These are phyloP conservation scores for Triticum aestivum DNA, from an alignment of 176 grass and related monocot species.

Conservation along the genomic window IWGSC_CS_RefSeq_v2.1 NC_057799.1:28717548-28718047, in stretches of 20 bases:
- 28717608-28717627: neutral
- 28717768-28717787: conserved; percentile 83
- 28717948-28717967: conserved; percentile 64
- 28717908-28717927: conserved; percentile 46
- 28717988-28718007: conserved; percentile 97
- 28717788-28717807: conserved; percentile 81
- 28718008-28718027: conserved; percentile 89
- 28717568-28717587: conserved; percentile 88
- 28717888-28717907: conserved; percentile 42
- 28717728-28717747: conserved; percentile 87
- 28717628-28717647: neutral
- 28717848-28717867: neutral
- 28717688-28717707: conserved; percentile 80
- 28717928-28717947: conserved; percentile 56
- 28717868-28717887: neutral
- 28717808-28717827: conserved; percentile 94
- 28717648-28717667: neutral
- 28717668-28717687: conserved; percentile 7
- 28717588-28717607: conserved; percentile 69
- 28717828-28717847: neutral
- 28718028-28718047: conserved; percentile 23
- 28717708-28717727: conserved; percentile 75
- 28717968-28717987: conserved; percentile 94
- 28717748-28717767: conserved; percentile 94
- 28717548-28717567: conserved; percentile 98